Evolutionary conservation across 129 eudicot species (phyloP).

Genomic region (Flaveria robusta): DNA sequence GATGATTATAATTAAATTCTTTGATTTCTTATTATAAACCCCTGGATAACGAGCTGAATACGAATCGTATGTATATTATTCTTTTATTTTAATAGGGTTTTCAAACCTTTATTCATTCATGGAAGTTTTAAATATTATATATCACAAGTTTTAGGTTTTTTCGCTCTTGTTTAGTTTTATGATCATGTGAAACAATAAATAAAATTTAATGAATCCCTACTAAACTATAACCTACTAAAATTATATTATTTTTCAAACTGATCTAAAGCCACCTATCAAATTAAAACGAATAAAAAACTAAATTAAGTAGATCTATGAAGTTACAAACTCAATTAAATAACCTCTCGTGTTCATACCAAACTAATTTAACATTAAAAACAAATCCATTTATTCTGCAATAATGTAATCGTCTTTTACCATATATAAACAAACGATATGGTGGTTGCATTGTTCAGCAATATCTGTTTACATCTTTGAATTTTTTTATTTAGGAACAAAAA

Average conservation of each 20-base stretch:
- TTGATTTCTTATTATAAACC: too few relatives aligned
- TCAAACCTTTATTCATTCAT: too few relatives aligned
- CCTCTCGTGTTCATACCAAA: constrained; percentile 12
- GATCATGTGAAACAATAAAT: too few relatives aligned
- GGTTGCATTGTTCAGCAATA: constrained; percentile 17
- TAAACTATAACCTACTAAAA: neutral
- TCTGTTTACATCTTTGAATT: neutral
- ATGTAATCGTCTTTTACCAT: constrained; percentile 18
- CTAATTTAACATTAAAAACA: neutral
- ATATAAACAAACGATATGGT: neutral
- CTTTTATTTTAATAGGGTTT: too few relatives aligned
- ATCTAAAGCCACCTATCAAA: neutral
- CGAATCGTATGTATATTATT: too few relatives aligned
- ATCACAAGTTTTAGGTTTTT: too few relatives aligned
- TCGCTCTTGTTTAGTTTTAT: too few relatives aligned
- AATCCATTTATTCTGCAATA: constrained; percentile 14
- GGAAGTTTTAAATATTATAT: too few relatives aligned
- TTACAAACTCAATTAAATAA: neutral
- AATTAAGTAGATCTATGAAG: neutral
- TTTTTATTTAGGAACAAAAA: neutral
- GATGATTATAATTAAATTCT: too few relatives aligned
- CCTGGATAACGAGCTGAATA: too few relatives aligned
- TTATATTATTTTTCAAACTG: neutral
- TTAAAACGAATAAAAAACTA: neutral
- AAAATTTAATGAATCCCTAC: neutral